Evolutionary conservation across 2,329 filamentous ascomycete species (phyloP).

Genomic region (Fusarium nelsonii): DNA sequence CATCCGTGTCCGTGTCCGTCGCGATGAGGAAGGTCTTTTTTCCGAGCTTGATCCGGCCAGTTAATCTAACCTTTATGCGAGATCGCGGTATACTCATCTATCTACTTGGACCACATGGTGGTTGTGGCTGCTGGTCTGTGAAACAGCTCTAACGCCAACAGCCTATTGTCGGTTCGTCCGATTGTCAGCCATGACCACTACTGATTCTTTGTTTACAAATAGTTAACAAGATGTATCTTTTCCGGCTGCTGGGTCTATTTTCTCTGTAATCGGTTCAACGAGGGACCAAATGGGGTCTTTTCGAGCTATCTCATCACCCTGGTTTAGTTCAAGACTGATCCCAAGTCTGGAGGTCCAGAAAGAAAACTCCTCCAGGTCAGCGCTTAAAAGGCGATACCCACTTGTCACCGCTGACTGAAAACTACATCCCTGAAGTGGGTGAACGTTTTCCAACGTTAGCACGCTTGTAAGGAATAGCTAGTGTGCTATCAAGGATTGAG

Average conservation of each 20-base stretch:
- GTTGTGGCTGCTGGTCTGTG: slow-evolving; percentile 20
- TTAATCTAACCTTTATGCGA: slow-evolving; percentile 14
- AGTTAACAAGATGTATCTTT: background rate
- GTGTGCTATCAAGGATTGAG: slow-evolving; percentile 21
- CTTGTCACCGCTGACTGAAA: slow-evolving; percentile 19
- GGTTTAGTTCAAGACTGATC: slow-evolving; percentile 11
- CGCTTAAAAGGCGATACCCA: slow-evolving; percentile 19
- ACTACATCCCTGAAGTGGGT: slow-evolving; percentile 9
- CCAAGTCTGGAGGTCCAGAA: slow-evolving; percentile 4
- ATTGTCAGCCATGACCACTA: slow-evolving; percentile 12
- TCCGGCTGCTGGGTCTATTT: background rate
- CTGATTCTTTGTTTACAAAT: slow-evolving; percentile 16
- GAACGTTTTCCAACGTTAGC: background rate
- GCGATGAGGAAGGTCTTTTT: background rate
- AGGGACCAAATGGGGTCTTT: background rate
- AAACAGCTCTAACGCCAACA: slow-evolving; percentile 11
- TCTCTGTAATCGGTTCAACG: background rate
- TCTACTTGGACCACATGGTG: slow-evolving; percentile 8
- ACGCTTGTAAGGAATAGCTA: background rate
- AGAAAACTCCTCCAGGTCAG: slow-evolving; percentile 33
- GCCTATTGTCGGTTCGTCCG: slow-evolving; percentile 32
- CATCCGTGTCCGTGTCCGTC: slow-evolving; percentile 1
- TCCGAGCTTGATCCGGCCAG: slow-evolving; percentile 7
- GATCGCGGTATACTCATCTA: slow-evolving; percentile 18
- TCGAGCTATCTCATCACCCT: slow-evolving; percentile 16